Conservation (phyloP, 768 basidiomycete species). For the Udeniomyces megalosporus region DNA sequence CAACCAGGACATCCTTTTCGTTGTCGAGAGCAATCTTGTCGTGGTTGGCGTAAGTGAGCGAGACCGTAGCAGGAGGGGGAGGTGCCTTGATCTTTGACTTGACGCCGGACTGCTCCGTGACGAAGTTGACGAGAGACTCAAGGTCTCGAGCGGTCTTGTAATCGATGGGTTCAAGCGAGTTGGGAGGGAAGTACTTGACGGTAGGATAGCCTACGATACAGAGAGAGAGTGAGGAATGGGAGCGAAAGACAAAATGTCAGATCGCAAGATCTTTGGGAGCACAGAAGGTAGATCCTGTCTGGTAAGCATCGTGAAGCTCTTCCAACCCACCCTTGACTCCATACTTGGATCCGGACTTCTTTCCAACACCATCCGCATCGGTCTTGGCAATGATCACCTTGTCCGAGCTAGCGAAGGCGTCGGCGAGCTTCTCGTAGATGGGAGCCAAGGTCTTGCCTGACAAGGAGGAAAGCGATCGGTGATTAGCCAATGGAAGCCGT, state of each 20-base stretch:
- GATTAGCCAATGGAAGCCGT: neutral
- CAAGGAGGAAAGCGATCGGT: neutral
- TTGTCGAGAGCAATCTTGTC: conserved; percentile 53
- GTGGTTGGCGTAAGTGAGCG: conserved; percentile 58
- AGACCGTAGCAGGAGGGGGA: conserved; percentile 50
- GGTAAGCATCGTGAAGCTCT: conserved; percentile 36
- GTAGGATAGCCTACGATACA: conserved; percentile 37
- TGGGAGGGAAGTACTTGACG: conserved; percentile 72
- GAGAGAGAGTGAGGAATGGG: neutral
- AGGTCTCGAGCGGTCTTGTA: conserved; percentile 71
- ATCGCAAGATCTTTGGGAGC: neutral
- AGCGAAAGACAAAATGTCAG: neutral
- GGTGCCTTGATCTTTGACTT: conserved; percentile 80
- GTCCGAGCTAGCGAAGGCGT: conserved; percentile 60
- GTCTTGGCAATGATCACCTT: conserved; percentile 81
- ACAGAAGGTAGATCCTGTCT: neutral
- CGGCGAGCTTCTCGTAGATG: conserved; percentile 69
- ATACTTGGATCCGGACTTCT: conserved; percentile 52
- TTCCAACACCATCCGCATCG: conserved; percentile 77
- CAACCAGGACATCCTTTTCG: conserved; percentile 66
- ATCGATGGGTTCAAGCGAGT: conserved; percentile 43
- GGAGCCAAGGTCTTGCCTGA: conserved; percentile 62
- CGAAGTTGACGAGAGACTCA: conserved; percentile 52
- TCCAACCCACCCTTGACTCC: conserved; percentile 70
- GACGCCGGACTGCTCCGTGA: conserved; percentile 56